These are phyloP conservation scores for Alternaria atra DNA, from an alignment of 2,329 filamentous ascomycete species.

Conservation along the genomic window DNA sequence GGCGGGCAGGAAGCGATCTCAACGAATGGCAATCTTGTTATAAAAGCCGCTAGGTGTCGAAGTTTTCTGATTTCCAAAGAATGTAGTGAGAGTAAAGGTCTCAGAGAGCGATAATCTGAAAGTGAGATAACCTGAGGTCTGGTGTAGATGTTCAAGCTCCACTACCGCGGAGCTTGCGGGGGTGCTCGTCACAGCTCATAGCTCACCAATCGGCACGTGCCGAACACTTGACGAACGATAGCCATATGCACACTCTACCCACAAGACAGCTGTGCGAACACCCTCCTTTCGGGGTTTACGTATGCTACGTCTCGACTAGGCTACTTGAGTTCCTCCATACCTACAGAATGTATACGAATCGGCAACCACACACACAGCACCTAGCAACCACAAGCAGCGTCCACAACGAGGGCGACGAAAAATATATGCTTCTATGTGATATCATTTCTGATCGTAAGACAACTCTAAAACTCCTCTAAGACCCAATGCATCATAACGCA, in stretches of 20 bases:
- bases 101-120: not conserved
- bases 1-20: slow-evolving; percentile 15
- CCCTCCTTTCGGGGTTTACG: not conserved
- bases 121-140: slow-evolving; percentile 3
- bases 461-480: slow-evolving; percentile 53
- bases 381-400: not conserved
- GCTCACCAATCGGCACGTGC: slow-evolving; percentile 28
- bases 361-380: not conserved
- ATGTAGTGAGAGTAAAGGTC: not conserved
- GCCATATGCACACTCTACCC: not conserved
- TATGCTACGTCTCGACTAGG: not conserved
- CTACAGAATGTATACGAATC: not conserved
- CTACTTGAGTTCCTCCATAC: not conserved
- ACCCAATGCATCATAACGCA: slow-evolving; percentile 49
- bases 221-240: not conserved
- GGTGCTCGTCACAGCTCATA: slow-evolving; percentile 33
- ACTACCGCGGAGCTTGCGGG: slow-evolving; percentile 25
- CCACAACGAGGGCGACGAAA: not conserved
- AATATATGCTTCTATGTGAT: slow-evolving; percentile 32
- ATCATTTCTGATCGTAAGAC: slow-evolving; percentile 48
- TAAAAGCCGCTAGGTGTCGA: not conserved
- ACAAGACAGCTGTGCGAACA: not conserved
- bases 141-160: slow-evolving; percentile 17
- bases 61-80: not conserved
- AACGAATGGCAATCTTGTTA: not conserved